Conservation (phyloP, 1,139 yeast genomes). For the Pichia inconspicua region DNA sequence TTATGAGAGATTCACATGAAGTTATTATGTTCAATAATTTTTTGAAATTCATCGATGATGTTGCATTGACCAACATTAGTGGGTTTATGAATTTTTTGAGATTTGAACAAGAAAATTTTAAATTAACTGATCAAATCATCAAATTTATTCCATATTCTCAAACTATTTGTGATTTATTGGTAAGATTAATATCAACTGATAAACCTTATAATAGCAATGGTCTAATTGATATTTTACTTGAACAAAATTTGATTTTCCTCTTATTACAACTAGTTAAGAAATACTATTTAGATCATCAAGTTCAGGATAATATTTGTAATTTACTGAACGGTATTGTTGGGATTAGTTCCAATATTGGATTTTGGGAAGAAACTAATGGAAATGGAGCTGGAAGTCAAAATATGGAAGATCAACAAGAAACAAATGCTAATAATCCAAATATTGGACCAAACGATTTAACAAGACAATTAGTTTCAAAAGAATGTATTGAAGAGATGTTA, state of each 20-base stretch:
- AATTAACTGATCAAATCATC: slow-evolving; percentile 60
- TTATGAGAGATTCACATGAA: slow-evolving; percentile 39
- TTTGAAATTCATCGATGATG: slow-evolving; percentile 84
- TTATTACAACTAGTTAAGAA: slow-evolving; percentile 22
- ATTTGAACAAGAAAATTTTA: slow-evolving; percentile 32
- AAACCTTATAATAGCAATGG: slow-evolving; percentile 71
- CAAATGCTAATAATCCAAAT: slow-evolving; percentile 55
- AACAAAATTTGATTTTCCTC: slow-evolving; percentile 48
- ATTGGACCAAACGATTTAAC: slow-evolving; percentile 96
- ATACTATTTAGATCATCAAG: slow-evolving; percentile 25
- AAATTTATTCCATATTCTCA: slow-evolving; percentile 65
- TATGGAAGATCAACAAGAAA: slow-evolving; percentile 19
- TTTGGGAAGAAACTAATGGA: slow-evolving; percentile 26
- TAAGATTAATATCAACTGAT: slow-evolving; percentile 69
- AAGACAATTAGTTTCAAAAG: slow-evolving; percentile 72
- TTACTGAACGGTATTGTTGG: slow-evolving; percentile 29
- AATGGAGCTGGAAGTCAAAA: slow-evolving; percentile 8
- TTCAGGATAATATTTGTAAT: slow-evolving; percentile 28
- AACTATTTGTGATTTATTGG: slow-evolving; percentile 70
- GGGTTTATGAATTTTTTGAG: slow-evolving; percentile 62
- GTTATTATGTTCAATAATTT: slow-evolving; percentile 81
- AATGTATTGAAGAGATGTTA: slow-evolving; percentile 57
- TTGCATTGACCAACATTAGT: slow-evolving; percentile 78
- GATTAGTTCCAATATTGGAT: slow-evolving; percentile 29
- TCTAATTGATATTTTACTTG: slow-evolving; percentile 58